Percentiles rank a stretch among this genome's conserved stretches.
Conservation (phyloP, 1,284 basidiomycete genomes). For the Heliocybe sulcata region DNA sequence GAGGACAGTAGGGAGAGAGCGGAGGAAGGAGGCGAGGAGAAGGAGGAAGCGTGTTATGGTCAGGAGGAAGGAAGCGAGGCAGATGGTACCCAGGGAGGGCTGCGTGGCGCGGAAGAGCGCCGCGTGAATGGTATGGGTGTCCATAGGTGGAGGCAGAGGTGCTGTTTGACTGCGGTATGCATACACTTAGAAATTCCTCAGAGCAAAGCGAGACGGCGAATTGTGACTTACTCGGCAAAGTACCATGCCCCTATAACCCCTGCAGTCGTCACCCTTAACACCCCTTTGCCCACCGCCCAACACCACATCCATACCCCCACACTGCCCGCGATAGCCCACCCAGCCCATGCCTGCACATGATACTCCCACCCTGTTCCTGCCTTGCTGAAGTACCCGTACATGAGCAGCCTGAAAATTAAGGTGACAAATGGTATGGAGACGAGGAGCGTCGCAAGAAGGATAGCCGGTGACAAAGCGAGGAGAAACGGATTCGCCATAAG, state of each 20-base stretch:
- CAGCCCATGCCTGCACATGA: constrained; percentile 75
- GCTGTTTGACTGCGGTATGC: constrained; percentile 34
- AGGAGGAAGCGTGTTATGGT: constrained; percentile 56
- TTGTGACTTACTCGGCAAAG: constrained; percentile 67
- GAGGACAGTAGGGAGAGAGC: constrained; percentile 50
- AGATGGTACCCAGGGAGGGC: constrained; percentile 76
- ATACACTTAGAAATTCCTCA: background rate
- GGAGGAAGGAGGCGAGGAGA: constrained; percentile 40
- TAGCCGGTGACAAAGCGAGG: constrained; percentile 71
- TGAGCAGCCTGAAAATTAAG: constrained; percentile 73
- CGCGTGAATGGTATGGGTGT: constrained; percentile 69
- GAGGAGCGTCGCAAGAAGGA: constrained; percentile 69
- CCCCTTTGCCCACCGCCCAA: constrained; percentile 82
- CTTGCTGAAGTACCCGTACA: constrained; percentile 55
- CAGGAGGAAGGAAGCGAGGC: constrained; percentile 70
- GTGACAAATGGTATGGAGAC: constrained; percentile 82
- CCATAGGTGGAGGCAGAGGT: constrained; percentile 41
- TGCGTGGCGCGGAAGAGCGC: constrained; percentile 76
- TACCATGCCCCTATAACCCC: constrained; percentile 92
- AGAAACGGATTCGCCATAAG: constrained; percentile 78
- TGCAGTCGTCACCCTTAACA: constrained; percentile 73
- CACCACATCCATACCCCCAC: constrained; percentile 83
- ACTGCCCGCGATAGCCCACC: constrained; percentile 71
- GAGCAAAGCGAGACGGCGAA: no score
- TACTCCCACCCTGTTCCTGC: constrained; percentile 45